Evolutionary conservation across 345 rosid species (phyloP), one percentile per base, ranked within the genome.

Genomic region (Lepidium sativum): DNA sequence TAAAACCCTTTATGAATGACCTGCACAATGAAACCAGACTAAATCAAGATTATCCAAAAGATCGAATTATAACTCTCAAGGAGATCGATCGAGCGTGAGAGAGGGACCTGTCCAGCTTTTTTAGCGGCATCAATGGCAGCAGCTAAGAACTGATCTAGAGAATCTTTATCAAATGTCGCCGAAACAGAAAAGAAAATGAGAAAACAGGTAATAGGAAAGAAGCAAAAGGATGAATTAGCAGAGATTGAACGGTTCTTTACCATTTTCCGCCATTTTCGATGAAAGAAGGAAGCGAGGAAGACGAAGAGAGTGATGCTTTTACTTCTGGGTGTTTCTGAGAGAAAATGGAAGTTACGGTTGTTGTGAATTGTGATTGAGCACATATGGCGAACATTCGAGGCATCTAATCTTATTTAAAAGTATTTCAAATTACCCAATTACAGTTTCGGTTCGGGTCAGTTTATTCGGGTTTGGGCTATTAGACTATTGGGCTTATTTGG

Each of bases 71-170:
- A 31, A 40, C 44, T 3, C 6, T 3, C 6, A 45, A 60, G 12
- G 13, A 9, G 47, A 39, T 6, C 43, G 13, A 20, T 4, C 2
- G 9, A 21, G 8, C 70, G 9, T 15, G 14, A 33, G 16, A 74
- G 44, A 34, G 33, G 16, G 12, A 86, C 97, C 86, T 90, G 78
- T 33, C 97, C 96, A 63, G 99, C 99, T 77, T 17, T 74, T 76
- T 86, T 83, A 16, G 97, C 97, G 21, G 99, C 97, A 60, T 86
- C 97, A 61, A 83, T 77, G 31, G 97, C 96, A n/a, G 89, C 70
- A 39, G 74, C 77, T 72, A 90, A 63, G 74, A 79, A 90, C 73
- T 65, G 74, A 47, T 76, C 79, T 48, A 81, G 73, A 40, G 81
- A 84, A 82, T 72, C 97, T 89, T 17, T 41, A 32, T 20, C 29